Evolutionary conservation across 176 grass and related monocot genomes (phyloP), one percentile per base, ranked within the genome.

Genomic region (Puccinellia tenuiflora): DNA sequence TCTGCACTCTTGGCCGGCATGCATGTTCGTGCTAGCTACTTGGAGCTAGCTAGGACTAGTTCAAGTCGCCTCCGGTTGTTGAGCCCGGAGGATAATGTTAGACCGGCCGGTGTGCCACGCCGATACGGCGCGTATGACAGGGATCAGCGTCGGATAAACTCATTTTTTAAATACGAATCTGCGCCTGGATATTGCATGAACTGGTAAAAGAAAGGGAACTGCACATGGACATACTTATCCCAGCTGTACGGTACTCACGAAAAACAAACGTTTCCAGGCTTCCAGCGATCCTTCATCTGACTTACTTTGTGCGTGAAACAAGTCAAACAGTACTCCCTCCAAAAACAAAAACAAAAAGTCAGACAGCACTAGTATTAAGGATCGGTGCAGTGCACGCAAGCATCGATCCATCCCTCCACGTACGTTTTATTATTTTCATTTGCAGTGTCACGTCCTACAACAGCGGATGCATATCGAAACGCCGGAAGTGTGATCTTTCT

Each of bases 251-350:
- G 80, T 22, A 1, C 25, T 18, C 3, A 1, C 22, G 34, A 20
- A 31, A 65, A 45, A 81, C 31, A 82, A 68, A 40, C 79, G 6
- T 61, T 78, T 78, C 24, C 60, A 63, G 60, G 60, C 42, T 43
- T 26, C 16, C n/a, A 3, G 28, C 77, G 18, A 50, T 31, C 38
- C 2, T 60, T 63, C 86, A 29, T 33, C 40, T 72, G 42, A 4
- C 74, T 76, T 61, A 48, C n/a, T n/a, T 9, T 64, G 31, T 9
- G 40, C 47, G n/a, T 30, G 57, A 70, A 85, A 64, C 78, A 77
- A 86, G 88, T 86, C 84, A 79, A 65, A 73, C 68, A 10, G 18
- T 30, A n/a, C n/a, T n/a, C n/a, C n/a, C n/a, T n/a, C n/a, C n/a
- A n/a, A n/a, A n/a, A n/a, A n/a, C n/a, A n/a, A n/a, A n/a, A n/a